A percentile compares a stretch with the other conserved stretches of the same genome.
phyloP scores from a whole-genome alignment of 495 filamentous ascomycete genomes.

The Durotheca rogersii region DNA sequence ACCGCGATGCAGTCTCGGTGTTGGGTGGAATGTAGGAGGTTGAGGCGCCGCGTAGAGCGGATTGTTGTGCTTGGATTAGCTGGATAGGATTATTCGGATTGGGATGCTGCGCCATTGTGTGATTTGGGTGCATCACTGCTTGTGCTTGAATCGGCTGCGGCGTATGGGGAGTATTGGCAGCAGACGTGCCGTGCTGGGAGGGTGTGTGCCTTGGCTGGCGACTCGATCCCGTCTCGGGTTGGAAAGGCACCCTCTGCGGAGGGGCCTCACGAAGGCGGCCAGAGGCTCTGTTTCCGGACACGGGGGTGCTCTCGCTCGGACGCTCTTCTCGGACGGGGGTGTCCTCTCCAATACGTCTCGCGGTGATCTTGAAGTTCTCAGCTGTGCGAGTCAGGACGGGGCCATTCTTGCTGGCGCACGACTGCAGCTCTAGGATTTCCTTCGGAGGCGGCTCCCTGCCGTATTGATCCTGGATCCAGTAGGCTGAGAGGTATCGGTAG shows the following conservation, averaged over 20 bases:
- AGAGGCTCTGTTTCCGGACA: slow-evolving; percentile 58
- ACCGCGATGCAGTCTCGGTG: slow-evolving; percentile 48
- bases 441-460: slow-evolving; percentile 75
- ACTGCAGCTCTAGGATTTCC: slow-evolving; percentile 70
- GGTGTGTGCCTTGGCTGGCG: slow-evolving; percentile 60
- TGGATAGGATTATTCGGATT: slow-evolving; percentile 32
- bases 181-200: slow-evolving; percentile 44
- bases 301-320: slow-evolving; percentile 60
- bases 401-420: slow-evolving; percentile 59
- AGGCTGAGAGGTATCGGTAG: slow-evolving; percentile 80
- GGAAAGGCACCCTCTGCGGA: slow-evolving; percentile 76
- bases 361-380: slow-evolving; percentile 61
- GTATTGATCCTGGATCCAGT: slow-evolving; percentile 72
- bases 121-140: too few relatives aligned
- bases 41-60: slow-evolving; percentile 41
- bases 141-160: slow-evolving; percentile 14
- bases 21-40: slow-evolving; percentile 39
- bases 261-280: slow-evolving; percentile 76
- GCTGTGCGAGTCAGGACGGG: slow-evolving; percentile 72
- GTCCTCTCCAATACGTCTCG: slow-evolving; percentile 57
- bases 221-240: slow-evolving; percentile 66
- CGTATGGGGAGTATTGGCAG: slow-evolving; percentile 35
- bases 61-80: slow-evolving; percentile 36
- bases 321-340: slow-evolving; percentile 63
- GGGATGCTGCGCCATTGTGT: slow-evolving; percentile 33